These are phyloP conservation scores for Quercus gilva DNA, from an alignment of 306 rosid species.

Conservation along the genomic window DNA sequence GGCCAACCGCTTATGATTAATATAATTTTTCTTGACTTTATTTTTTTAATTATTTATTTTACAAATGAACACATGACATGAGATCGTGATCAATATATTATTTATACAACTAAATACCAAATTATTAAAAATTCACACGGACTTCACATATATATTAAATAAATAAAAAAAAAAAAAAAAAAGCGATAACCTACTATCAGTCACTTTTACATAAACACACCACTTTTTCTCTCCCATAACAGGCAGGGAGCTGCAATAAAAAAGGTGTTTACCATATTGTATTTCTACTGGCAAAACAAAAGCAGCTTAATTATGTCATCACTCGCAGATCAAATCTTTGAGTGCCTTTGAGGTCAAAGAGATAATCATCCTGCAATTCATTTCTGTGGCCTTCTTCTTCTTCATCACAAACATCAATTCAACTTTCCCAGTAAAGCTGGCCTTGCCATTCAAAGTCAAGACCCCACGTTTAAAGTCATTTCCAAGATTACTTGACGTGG, in stretches of 20 bases:
- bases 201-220: too few relatives aligned
- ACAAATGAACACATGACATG: too few relatives aligned
- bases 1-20: too few relatives aligned
- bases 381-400: constrained; percentile 17
- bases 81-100: too few relatives aligned
- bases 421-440: constrained; percentile 26
- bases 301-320: neutral
- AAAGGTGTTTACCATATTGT: too few relatives aligned
- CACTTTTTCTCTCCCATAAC: accelerated
- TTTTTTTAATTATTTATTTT: too few relatives aligned
- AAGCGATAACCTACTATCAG: too few relatives aligned
- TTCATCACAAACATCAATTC: constrained; percentile 21
- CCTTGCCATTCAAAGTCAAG: constrained; percentile 21
- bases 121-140: too few relatives aligned
- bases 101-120: too few relatives aligned
- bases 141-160: too few relatives aligned
- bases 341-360: neutral
- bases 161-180: neutral
- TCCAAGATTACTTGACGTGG: constrained; percentile 1
- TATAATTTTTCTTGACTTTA: too few relatives aligned
- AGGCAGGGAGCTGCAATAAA: too few relatives aligned
- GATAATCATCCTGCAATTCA: constrained; percentile 25
- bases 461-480: constrained; percentile 8
- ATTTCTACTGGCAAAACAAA: neutral
- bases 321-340: neutral